phyloP scores from a whole-genome alignment of 2,329 filamentous ascomycete genomes.

The Aspergillus vadensis region DNA sequence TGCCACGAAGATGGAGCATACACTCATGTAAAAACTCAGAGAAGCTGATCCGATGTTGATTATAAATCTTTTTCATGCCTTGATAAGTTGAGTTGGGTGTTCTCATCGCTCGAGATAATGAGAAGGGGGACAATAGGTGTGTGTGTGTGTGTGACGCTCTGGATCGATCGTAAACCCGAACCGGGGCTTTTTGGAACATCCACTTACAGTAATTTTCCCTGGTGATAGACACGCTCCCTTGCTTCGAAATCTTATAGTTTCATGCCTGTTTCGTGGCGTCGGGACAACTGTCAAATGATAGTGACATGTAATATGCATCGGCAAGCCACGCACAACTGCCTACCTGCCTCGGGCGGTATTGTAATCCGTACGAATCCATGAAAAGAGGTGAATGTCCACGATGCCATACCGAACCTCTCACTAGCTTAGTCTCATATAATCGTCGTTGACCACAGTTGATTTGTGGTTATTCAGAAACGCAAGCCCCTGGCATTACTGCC shows the following conservation, averaged over 20 bases:
- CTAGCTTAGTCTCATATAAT: neutral
- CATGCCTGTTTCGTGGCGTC: neutral
- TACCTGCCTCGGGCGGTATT: neutral
- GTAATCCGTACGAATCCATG: neutral
- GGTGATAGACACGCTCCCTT: neutral
- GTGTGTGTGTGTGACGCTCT: neutral
- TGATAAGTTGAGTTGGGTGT: neutral
- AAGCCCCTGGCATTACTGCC: neutral
- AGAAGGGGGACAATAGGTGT: neutral
- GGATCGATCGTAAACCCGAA: neutral
- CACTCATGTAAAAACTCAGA: neutral
- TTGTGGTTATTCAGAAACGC: neutral
- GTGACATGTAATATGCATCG: conserved; percentile 11
- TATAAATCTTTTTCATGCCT: neutral
- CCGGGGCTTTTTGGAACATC: neutral
- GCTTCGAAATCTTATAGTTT: conserved; percentile 2
- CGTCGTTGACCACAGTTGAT: neutral
- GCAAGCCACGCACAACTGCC: neutral
- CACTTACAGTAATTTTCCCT: neutral
- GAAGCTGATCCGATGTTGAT: neutral
- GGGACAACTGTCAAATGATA: conserved; percentile 10
- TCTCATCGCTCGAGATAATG: neutral
- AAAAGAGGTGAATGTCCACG: neutral
- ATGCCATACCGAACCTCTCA: neutral
- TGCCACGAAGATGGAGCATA: neutral